phyloP scores from a whole-genome alignment of 2,329 filamentous ascomycete genomes.

The Magnaporthiopsis incrustans region DNA sequence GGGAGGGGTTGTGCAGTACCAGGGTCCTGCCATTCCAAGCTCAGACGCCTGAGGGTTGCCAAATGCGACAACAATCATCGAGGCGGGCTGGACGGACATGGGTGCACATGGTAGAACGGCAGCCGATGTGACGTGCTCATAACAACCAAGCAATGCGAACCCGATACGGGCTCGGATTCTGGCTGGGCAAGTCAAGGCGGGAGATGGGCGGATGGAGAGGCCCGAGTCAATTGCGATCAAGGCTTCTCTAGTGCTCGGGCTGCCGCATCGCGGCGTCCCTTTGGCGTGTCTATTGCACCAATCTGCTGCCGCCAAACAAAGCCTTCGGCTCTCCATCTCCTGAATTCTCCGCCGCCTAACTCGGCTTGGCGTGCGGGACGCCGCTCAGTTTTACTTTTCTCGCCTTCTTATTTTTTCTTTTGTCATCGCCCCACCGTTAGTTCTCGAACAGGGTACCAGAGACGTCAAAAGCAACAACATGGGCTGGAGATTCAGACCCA shows the following conservation, averaged over 20 bases:
- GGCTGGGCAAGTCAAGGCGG: not conserved
- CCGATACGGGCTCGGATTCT: not conserved
- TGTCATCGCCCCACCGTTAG: not conserved
- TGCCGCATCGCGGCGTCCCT: not conserved
- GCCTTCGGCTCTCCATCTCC: not conserved
- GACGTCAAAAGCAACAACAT: not conserved
- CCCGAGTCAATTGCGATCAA: no score
- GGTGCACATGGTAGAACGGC: not conserved
- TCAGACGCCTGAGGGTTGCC: no score
- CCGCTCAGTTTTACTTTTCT: not conserved
- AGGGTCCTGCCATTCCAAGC: no score
- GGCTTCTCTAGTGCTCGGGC: no score
- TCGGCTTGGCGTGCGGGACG: no score
- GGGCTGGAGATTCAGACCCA: not conserved
- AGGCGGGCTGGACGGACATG: no score
- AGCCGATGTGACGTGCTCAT: not conserved
- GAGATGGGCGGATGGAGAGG: no score
- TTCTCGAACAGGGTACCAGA: not conserved
- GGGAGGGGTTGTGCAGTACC: no score
- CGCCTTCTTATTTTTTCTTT: not conserved
- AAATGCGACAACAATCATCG: not conserved
- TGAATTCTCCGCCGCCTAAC: no score
- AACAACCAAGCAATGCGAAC: not conserved
- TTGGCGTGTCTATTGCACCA: not conserved
- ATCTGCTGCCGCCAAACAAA: not conserved